phyloP scores from a whole-genome alignment of 805 yeast genomes.

The Candida orba region DNA sequence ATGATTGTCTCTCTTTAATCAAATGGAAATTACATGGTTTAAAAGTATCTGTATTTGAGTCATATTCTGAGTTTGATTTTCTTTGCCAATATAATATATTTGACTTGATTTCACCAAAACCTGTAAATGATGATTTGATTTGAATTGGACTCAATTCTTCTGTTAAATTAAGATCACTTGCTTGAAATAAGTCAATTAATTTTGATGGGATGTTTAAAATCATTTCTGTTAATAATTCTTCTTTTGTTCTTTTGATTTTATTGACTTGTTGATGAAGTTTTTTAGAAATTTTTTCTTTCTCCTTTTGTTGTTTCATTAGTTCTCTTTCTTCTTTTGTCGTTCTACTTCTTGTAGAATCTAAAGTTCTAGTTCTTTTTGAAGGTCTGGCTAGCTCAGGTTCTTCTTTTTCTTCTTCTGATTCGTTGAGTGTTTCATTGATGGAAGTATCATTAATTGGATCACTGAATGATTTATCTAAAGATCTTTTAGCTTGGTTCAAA shows the following conservation, averaged over 20 bases:
- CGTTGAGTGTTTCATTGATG: neutral
- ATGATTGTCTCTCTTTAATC: slow-evolving; percentile 35
- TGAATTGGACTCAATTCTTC: slow-evolving; percentile 30
- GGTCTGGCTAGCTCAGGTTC: neutral
- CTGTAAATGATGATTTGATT: slow-evolving; percentile 8
- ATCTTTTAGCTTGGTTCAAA: neutral
- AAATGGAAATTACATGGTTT: slow-evolving; percentile 41
- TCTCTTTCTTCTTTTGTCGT: slow-evolving; percentile 7
- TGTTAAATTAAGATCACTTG: slow-evolving; percentile 24
- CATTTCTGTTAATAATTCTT: slow-evolving; percentile 46
- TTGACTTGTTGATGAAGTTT: slow-evolving; percentile 28
- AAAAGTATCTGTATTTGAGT: slow-evolving; percentile 41
- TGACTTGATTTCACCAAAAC: neutral
- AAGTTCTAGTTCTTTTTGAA: slow-evolving; percentile 3
- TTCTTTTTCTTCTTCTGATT: neutral
- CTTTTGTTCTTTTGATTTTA: slow-evolving; percentile 35
- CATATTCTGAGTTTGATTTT: slow-evolving; percentile 40
- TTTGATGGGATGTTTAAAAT: slow-evolving; percentile 34
- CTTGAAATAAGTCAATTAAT: slow-evolving; percentile 9
- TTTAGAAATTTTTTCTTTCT: slow-evolving; percentile 7
- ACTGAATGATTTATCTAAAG: neutral
- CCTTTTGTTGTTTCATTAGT: slow-evolving; percentile 4
- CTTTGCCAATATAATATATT: slow-evolving; percentile 42
- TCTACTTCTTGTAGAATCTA: slow-evolving; percentile 2
- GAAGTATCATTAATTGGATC: neutral